Evolutionary conservation across 345 rosid species (phyloP).

Genomic region (Clausena lansium): DNA sequence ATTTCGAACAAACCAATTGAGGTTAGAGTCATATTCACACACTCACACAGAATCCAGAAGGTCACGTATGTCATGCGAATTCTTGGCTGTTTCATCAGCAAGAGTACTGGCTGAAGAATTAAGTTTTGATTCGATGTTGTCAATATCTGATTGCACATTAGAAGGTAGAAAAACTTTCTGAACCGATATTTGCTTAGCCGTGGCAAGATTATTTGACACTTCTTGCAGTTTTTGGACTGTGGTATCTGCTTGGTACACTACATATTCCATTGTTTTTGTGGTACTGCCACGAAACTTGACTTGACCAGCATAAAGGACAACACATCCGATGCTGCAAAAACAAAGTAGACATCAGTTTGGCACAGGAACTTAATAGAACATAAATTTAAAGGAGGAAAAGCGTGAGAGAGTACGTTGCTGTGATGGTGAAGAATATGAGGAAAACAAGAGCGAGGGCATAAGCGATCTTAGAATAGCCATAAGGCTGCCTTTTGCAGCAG

Average conservation of each 20-base stretch:
- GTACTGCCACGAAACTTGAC: slow-evolving; percentile 67
- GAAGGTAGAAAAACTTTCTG: slow-evolving; percentile 72
- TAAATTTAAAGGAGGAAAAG: background rate
- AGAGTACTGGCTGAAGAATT: slow-evolving; percentile 54
- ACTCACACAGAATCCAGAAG: slow-evolving; percentile 75
- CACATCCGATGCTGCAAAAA: slow-evolving; percentile 73
- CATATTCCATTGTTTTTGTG: slow-evolving; percentile 60
- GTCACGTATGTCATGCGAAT: slow-evolving; percentile 56
- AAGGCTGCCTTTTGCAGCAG: slow-evolving; percentile 44
- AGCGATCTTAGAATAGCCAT: slow-evolving; percentile 62
- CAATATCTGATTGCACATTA: slow-evolving; percentile 84
- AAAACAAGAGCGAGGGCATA: slow-evolving; percentile 64
- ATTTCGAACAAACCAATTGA: background rate
- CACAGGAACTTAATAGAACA: background rate
- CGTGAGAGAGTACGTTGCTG: slow-evolving; percentile 50
- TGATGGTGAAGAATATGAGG: slow-evolving; percentile 62
- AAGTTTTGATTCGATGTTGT: slow-evolving; percentile 60
- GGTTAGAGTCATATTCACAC: background rate
- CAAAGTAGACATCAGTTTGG: slow-evolving; percentile 9
- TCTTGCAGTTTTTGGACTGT: slow-evolving; percentile 55
- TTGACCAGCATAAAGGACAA: slow-evolving; percentile 75
- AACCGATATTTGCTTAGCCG: slow-evolving; percentile 70
- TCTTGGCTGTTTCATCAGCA: slow-evolving; percentile 48
- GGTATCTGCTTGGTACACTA: slow-evolving; percentile 68
- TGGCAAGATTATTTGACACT: slow-evolving; percentile 62